Evolutionary conservation across 768 basidiomycete species (phyloP), one percentile per base, ranked within the genome.

Genomic region (Suillus fuscotomentosus): DNA sequence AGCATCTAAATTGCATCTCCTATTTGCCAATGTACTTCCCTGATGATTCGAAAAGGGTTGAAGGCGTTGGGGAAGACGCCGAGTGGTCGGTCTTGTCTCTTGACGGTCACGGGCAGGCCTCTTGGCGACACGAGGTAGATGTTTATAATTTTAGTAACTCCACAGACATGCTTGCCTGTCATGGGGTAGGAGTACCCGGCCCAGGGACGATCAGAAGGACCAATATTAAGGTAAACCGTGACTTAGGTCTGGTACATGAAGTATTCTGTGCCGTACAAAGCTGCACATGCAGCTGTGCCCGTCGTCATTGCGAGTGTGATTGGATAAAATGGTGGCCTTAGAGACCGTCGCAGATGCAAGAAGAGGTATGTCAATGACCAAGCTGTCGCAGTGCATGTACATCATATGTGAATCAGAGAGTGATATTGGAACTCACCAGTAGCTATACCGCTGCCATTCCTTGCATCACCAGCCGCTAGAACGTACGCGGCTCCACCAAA

Each of bases 331-430:
- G 78, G 79, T 0, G 71, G 64, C 14, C 62, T 72, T 3, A 76
- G 45, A 1, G 80, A 77, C 41, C 67, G 72, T n/a, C 77, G 70
- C 3, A 73, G 65, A 56, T 82, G 80, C 42, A 83, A 62, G 22
- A 80, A 69, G 41, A 83, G 75, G 63, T 82, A 83, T 41, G 77
- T 82, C 54, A 83, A 68, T n/a, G 80, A 80, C 80, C 80, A 83
- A 8, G 81, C 82, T 80, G 53, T 38, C 48, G 41, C 43, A 62
- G 51, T n/a, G 39, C 27, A 65, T 47, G 15, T 45, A 13, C 6
- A n/a, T 22, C 45, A 34, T 5, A 6, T n/a, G 60, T 20, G 1
- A n/a, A 42, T 43, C 24, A 11, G 48, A 22, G 41, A 14, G 22
- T 34, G 14, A 2, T 20, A 39, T 14, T 42, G 62, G 22, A 38